Percentiles rank a stretch among this genome's conserved stretches.
These are phyloP conservation scores for Chamaecyparis obtusa DNA, from an alignment of 75 land plant species.

Conservation along the genomic window DNA sequence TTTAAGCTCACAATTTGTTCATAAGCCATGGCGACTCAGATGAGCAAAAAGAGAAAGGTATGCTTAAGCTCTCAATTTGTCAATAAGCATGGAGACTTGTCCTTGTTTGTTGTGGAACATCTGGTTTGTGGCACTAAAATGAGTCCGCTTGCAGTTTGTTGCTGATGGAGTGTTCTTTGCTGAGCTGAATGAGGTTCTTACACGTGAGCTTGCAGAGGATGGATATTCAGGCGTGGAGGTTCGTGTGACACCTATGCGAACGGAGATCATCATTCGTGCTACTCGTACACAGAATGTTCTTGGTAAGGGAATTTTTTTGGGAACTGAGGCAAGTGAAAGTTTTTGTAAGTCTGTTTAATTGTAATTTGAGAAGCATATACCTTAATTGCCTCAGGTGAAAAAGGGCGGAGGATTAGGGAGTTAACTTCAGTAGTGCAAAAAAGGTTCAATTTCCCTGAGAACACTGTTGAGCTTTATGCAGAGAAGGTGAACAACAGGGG, in stretches of 20 bases:
- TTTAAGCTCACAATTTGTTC: not conserved
- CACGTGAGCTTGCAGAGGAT: slow-evolving; percentile 66
- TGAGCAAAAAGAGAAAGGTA: slow-evolving; percentile 80
- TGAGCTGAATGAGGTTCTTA: slow-evolving; percentile 60
- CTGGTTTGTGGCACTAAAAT: not conserved
- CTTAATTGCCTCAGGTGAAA: slow-evolving; percentile 53
- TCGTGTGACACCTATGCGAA: slow-evolving; percentile 60
- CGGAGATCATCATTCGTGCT: slow-evolving; percentile 64
- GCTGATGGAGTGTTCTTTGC: slow-evolving; percentile 67
- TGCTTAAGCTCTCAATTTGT: not conserved
- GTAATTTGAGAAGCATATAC: not conserved
- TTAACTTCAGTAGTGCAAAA: slow-evolving; percentile 83
- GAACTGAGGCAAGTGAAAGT: not conserved
- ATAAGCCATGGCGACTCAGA: slow-evolving; percentile 58
- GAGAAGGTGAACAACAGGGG: slow-evolving; percentile 91
- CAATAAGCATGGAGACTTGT: not conserved
- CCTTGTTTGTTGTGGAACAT: not conserved
- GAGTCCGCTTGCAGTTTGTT: slow-evolving; percentile 36
- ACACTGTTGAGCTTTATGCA: slow-evolving; percentile 84
- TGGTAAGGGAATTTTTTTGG: slow-evolving; percentile 20
- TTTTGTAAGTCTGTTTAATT: not conserved
- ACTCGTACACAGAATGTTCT: slow-evolving; percentile 67
- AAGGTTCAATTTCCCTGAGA: slow-evolving; percentile 78
- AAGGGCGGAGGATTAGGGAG: slow-evolving; percentile 80
- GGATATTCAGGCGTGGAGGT: slow-evolving; percentile 71